Evolutionary conservation across 805 yeast species (phyloP), one percentile per base, ranked within the genome.

Genomic region (Wickerhamomyces chambardii): DNA sequence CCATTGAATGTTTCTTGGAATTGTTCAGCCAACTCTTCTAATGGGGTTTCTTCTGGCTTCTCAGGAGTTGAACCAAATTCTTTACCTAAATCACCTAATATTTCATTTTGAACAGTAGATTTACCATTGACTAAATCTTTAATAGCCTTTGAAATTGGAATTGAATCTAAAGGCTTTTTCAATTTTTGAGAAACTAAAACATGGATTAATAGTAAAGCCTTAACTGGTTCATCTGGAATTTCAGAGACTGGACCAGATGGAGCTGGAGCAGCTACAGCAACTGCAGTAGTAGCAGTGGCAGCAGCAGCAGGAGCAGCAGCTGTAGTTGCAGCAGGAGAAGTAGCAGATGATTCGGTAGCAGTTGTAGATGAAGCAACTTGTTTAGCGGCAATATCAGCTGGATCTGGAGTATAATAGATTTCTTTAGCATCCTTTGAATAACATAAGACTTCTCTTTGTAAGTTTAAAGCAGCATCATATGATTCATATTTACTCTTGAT

Each of bases 21-120:
- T 51, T 75, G 79, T 56, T 86, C 97, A 33, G 97, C 97, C 59
- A 92, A 77, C 63, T 92, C 99, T 55, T 77, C 84, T 50, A 92
- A 73, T 42, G 98, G 98, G 30, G 95, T 84, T 56, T 92, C 99
- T 66, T 92, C 99, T 43, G 99, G 97, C 65, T 92, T 92, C 65
- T 92, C 99, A 30, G 99, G 99, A 33, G 97, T 89, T 31, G 92
- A 65, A 52, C 97, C 97, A 55, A 92, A 92, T 66, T 92, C 99
- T 64, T 92, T 92, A 56, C 97, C 97, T 53, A 92, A 73, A 56
- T 92, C 99, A 71, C 99, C 99, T 50, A 92, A 75, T 49, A 92
- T 92, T 70, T 92, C 99, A 63, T 92, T 92, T 67, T 92, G 99
- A 32, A 92, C 90, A 16, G 99, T 92, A 18, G 98, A 92, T 61